Conservation (phyloP, 768 basidiomycete species). For the Kwoniella bestiolae region DNA sequence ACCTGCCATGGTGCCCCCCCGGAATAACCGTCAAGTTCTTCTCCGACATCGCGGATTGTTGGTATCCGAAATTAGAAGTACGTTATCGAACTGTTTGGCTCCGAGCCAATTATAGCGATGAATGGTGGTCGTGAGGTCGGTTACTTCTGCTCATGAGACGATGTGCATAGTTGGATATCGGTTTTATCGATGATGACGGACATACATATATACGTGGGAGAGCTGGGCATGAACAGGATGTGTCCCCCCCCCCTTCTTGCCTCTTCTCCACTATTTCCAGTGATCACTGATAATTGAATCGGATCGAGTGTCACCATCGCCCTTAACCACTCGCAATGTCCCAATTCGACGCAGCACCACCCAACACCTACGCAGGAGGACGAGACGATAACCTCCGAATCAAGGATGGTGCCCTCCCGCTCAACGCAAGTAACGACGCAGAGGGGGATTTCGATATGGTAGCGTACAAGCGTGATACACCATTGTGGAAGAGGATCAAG, state of each 20-base stretch:
- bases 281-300: not conserved
- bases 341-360: slow-evolving; percentile 27
- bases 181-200: too few species aligned
- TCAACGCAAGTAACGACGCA: not conserved
- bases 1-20: not conserved
- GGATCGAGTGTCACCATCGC: too few species aligned
- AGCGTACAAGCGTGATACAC: slow-evolving; percentile 19
- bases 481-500: slow-evolving; percentile 26
- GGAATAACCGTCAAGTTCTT: not conserved
- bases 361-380: slow-evolving; percentile 33
- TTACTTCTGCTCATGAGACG: too few species aligned
- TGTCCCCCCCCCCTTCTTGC: too few species aligned
- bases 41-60: not conserved
- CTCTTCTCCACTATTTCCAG: not conserved
- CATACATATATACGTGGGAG: too few species aligned
- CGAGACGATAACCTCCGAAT: slow-evolving; percentile 23
- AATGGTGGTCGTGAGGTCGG: not conserved
- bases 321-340: not conserved
- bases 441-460: slow-evolving; percentile 19
- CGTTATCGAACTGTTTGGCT: not conserved
- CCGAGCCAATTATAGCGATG: not conserved
- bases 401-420: not conserved
- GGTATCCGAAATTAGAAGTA: not conserved
- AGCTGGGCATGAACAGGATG: too few species aligned
- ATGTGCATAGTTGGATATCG: too few species aligned